Conservation (phyloP, 2,329 filamentous ascomycete genomes). For the Leptodontidium sp. region DNA sequence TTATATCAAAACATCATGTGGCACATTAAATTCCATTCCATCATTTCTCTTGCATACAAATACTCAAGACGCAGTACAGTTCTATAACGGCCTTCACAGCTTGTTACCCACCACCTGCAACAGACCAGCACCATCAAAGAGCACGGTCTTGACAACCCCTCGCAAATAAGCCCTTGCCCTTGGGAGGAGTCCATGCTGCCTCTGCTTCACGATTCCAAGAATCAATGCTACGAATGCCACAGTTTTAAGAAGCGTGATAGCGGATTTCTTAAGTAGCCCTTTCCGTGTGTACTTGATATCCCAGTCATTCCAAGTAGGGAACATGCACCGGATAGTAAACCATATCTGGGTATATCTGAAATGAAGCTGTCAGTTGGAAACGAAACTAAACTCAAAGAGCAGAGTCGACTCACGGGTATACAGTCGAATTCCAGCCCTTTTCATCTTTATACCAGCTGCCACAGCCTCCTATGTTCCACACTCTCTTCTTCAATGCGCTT, state of each 20-base stretch:
- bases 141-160: slow-evolving; percentile 15
- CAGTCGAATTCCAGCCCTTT: slow-evolving; percentile 57
- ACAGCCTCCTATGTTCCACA: slow-evolving; percentile 57
- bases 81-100: slow-evolving; percentile 12
- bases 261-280: slow-evolving; percentile 49
- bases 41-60: no score
- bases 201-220: slow-evolving; percentile 17
- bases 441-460: slow-evolving; percentile 58
- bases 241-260: slow-evolving; percentile 2
- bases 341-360: slow-evolving; percentile 58
- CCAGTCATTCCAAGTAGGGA: slow-evolving; percentile 63
- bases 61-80: background rate
- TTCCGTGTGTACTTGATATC: slow-evolving; percentile 58
- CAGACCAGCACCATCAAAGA: slow-evolving; percentile 22
- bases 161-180: slow-evolving; percentile 15
- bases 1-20: background rate
- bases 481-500: slow-evolving; percentile 52
- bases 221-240: slow-evolving; percentile 17
- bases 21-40: background rate
- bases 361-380: slow-evolving; percentile 30
- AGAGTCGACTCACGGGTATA: slow-evolving; percentile 52
- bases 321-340: slow-evolving; percentile 58
- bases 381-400: background rate
- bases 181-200: background rate
- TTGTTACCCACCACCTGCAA: slow-evolving; percentile 29